Evolutionary conservation across 2,329 filamentous ascomycete species (phyloP), one percentile per base, ranked within the genome.

Genomic region (Fusarium clavum): DNA sequence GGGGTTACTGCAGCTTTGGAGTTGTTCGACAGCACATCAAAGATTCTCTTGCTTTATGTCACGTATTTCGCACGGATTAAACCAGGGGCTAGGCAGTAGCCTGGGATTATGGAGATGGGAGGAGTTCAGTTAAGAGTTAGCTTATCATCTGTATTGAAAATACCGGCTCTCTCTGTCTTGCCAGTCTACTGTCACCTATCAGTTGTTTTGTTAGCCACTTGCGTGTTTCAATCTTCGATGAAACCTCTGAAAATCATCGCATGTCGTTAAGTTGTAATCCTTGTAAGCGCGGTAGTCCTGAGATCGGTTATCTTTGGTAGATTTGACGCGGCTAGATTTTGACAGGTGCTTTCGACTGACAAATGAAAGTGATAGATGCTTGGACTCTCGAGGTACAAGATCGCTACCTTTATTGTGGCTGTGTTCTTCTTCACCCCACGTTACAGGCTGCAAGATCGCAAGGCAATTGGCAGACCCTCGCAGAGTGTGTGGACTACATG

Each of bases 191-290:
- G 20, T 7, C 3, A 18, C 9, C 5, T 30, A 12, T 13, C 25
- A 27, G 6, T 11, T 22, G 22, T n/a, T n/a, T 14, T n/a, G 16
- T 43, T 18, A 11, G 9, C 9, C n/a, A 13, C 16, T 40, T 45
- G 8, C 24, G 4, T 34, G 11, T 46, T 40, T 20, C 4, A 49
- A 30, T 12, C 32, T 14, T 8, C 13, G 41, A 24, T 8, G 5
- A 20, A 51, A 40, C 16, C 27, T 48, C 44, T 29, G 2, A 3
- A 32, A 24, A 27, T 38, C n/a, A 2, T 61, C 27, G 27, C 27
- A 52, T 65, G 64, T 61, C 49, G 64, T 67, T 6, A 55, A 48
- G n/a, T 38, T 25, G 48, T 13, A 38, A 20, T 14, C 61, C 55
- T 51, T 65, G 40, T 38, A 52, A 60, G 46, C 40, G 25, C 48